Evolutionary conservation across 164 flowering plant genomes (phyloP).

Genomic region (Paratinospora sagittata): DNA sequence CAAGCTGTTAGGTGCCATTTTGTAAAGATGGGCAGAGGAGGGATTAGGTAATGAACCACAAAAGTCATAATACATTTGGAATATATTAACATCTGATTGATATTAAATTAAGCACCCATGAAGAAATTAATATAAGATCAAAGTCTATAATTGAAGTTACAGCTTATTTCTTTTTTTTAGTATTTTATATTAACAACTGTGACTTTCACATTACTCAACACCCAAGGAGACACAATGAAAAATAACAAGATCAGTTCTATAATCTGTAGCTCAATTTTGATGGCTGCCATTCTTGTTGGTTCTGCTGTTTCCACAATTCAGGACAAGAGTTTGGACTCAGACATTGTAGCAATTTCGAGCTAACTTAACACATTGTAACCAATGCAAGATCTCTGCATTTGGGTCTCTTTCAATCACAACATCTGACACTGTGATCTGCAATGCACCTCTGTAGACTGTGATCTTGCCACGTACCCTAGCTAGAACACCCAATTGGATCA

Average conservation of each 20-base stretch:
- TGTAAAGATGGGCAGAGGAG: too few species aligned
- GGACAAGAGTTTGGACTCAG: neutral
- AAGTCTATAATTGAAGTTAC: too few species aligned
- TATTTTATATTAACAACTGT: too few species aligned
- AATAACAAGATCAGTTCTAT: neutral
- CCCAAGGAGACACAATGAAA: neutral
- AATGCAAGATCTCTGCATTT: slow-evolving; percentile 68
- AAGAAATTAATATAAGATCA: too few species aligned
- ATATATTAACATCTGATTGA: too few species aligned
- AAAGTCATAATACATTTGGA: too few species aligned
- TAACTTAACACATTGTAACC: slow-evolving; percentile 65
- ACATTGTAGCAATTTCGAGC: slow-evolving; percentile 29
- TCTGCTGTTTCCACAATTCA: neutral
- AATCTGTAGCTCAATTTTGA: neutral
- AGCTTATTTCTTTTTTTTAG: too few species aligned
- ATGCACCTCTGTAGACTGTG: slow-evolving; percentile 37
- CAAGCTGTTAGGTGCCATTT: too few species aligned
- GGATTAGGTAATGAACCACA: too few species aligned
- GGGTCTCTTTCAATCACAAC: slow-evolving; percentile 66
- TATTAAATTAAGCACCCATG: too few species aligned
- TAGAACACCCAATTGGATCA: slow-evolving; percentile 42
- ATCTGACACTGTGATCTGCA: slow-evolving; percentile 66
- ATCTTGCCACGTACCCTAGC: slow-evolving; percentile 71
- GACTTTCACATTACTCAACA: neutral
- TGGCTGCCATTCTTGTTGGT: neutral